Base-by-base conservation (phyloP, 306 rosid species). In the Sphenostylis stenocarpa region DNA sequence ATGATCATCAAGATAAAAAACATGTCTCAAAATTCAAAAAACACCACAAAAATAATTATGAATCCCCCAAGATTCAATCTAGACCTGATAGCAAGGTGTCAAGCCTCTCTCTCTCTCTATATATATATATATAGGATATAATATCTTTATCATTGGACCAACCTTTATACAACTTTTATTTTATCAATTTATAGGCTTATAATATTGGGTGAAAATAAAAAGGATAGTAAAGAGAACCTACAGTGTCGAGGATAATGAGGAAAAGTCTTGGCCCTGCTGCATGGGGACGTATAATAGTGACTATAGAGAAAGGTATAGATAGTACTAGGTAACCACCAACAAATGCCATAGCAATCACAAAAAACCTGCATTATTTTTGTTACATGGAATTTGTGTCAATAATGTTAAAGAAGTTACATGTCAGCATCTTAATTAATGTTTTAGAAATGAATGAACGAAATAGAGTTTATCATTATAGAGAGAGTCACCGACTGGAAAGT, bases 241-340 rank as follows among this genome's bases (percentile, higher is more conserved):
- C 97, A 1, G 92, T 82, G 91, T 94, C 98, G 43, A 92, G 16
- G 48, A 94, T 89, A 67, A 94, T 70, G 53, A 92, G 88, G 71
- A 94, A 77, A 61, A 94, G 82, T 57, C 91, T 84, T 48, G 85
- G 82, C 78, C 92, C 93, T 28, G 53, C 48, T 6, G 97, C 96
- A 8, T 82, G 86, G 10, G 97, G 96, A 33, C 97, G 96, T 16
- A 92, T 63, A 28, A 94, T 90, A 60, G 87, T 19, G 6, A 94
- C 88, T 0, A 92, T 43, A 48, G 98, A 90, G 76, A 94, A 80
- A 23, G 96, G 98, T 6, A 94, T 76, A 13, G 98, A 94, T 2
- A 94, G 94, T 43, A 86, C 96, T 10, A 92, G 65, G 87, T 94
- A 94, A 29, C 97, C 98, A 19, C 79, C 81, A 24, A 94, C 96